phyloP scores from a whole-genome alignment of 495 filamentous ascomycete species.

The Friedmanniomyces endolithicus region DNA sequence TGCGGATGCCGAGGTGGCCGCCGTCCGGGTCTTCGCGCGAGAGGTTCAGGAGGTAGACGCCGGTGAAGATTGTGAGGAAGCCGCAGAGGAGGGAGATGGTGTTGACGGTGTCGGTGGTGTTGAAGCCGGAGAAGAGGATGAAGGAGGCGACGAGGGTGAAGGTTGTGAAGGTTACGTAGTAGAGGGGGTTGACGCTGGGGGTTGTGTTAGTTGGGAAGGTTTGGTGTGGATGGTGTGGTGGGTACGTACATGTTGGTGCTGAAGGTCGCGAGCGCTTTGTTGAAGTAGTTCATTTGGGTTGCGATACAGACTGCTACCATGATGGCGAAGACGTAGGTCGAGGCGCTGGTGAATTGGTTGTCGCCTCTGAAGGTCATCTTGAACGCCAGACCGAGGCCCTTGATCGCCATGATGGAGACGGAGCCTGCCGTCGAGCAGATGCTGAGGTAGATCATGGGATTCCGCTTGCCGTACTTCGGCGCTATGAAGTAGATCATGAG shows the following conservation, averaged over 20 bases:
- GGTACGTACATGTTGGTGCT: constrained; percentile 71
- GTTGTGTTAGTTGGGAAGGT: constrained; percentile 3
- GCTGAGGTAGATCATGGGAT: constrained; percentile 87
- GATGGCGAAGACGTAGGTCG: constrained; percentile 94
- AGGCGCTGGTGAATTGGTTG: constrained; percentile 87
- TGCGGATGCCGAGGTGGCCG: constrained; percentile 41
- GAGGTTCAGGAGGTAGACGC: constrained; percentile 92
- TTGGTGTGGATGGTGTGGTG: constrained; percentile 2
- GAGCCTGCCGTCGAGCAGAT: constrained; percentile 96
- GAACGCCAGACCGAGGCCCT: constrained; percentile 91
- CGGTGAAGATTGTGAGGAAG: constrained; percentile 92
- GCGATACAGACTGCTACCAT: constrained; percentile 85
- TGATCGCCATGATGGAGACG: constrained; percentile 95
- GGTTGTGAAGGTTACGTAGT: constrained; percentile 99
- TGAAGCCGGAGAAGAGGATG: constrained; percentile 95
- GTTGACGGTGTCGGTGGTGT: constrained; percentile 85
- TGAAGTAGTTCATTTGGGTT: constrained; percentile 99
- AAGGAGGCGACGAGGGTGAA: constrained; percentile 89
- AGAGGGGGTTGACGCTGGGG: constrained; percentile 83
- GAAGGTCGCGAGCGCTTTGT: constrained; percentile 95
- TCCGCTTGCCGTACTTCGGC: constrained; percentile 79
- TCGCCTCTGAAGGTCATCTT: constrained; percentile 83
- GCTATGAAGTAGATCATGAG: constrained; percentile 95
- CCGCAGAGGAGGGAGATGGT: constrained; percentile 87
- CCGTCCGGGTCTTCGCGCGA: constrained; percentile 85